phyloP scores from a whole-genome alignment of 495 filamentous ascomycete genomes.

The Collariella sp. region DNA sequence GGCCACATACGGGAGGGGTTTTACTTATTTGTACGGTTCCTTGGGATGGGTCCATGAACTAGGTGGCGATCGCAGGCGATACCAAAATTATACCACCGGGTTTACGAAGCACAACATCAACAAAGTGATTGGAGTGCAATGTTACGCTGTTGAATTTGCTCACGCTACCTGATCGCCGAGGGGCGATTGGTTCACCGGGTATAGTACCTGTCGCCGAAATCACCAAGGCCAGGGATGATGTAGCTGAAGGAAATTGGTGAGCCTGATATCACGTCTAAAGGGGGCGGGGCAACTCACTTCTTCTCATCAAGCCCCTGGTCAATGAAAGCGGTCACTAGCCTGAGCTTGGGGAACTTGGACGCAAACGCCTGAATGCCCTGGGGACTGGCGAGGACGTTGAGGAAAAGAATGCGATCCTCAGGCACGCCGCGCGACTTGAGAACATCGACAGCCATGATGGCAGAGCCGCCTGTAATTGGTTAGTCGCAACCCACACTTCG shows the following conservation, averaged over 20 bases:
- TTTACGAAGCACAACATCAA: not conserved
- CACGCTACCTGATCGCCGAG: not conserved
- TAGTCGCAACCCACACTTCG: not conserved
- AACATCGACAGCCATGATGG: constrained; percentile 92
- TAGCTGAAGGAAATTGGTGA: constrained; percentile 50
- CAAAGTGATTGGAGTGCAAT: not conserved
- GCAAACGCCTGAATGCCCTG: constrained; percentile 87
- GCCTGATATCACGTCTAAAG: constrained; percentile 15
- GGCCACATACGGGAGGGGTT: not conserved
- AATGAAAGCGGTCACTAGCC: constrained; percentile 94
- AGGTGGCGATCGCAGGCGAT: constrained; percentile 7
- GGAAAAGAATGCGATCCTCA: constrained; percentile 87
- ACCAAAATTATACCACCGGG: not conserved
- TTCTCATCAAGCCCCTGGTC: constrained; percentile 90
- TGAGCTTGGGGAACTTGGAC: constrained; percentile 78
- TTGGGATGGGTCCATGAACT: not conserved
- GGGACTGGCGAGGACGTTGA: constrained; percentile 93
- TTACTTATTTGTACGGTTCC: not conserved
- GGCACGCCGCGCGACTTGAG: constrained; percentile 83
- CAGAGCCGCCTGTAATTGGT: constrained; percentile 65
- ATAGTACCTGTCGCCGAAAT: constrained; percentile 96
- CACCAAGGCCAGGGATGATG: constrained; percentile 89
- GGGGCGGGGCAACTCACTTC: constrained; percentile 55
- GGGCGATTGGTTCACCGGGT: constrained; percentile 55
- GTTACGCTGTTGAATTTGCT: not conserved